phyloP scores from a whole-genome alignment of 148 eudicot genomes.

The Rhododendron williamsianum region DNA sequence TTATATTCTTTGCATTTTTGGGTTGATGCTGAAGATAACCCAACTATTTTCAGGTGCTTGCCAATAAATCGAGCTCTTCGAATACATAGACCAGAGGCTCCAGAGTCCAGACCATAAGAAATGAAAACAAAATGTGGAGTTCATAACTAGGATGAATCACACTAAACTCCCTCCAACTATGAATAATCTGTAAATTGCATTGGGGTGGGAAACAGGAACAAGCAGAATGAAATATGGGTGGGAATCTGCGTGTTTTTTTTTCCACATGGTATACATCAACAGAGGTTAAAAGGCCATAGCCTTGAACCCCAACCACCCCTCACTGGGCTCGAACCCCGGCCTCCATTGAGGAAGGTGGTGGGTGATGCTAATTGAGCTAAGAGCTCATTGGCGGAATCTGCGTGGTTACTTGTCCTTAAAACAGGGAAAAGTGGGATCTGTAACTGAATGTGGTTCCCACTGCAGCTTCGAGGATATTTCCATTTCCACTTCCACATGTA shows the following conservation, averaged over 20 bases:
- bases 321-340: neutral
- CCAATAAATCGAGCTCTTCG: neutral
- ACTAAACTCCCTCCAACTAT: neutral
- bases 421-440: neutral
- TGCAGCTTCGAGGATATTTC: neutral
- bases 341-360: neutral
- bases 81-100: neutral
- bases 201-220: neutral
- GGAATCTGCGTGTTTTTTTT: neutral
- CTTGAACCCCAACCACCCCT: neutral
- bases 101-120: neutral
- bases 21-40: neutral
- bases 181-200: neutral
- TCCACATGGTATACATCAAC: neutral
- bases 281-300: neutral
- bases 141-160: neutral
- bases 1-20: neutral
- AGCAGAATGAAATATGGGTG: neutral
- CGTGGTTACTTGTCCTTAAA: neutral
- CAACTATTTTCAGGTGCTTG: neutral
- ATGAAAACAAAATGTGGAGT: neutral
- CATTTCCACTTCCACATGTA: neutral
- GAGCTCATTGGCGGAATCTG: neutral
- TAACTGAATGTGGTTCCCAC: neutral
- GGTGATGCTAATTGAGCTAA: neutral